These are phyloP conservation scores for Boletus rex-veris DNA, from an alignment of 768 basidiomycete genomes.

Conservation along the genomic window DNA sequence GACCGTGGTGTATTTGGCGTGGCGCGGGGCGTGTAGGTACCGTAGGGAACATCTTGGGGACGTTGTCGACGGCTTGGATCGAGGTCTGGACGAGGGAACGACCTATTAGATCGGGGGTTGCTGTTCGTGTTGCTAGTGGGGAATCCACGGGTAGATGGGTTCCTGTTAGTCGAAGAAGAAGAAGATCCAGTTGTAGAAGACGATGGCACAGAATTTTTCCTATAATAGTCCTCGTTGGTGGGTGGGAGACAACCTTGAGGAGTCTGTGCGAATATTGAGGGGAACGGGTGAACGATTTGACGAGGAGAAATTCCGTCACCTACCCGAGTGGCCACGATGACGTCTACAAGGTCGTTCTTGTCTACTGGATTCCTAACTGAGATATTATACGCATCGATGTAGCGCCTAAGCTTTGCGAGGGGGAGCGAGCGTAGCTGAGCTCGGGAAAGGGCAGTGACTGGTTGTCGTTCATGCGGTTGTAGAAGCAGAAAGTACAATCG, in stretches of 20 bases:
- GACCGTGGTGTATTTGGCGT: slow-evolving; percentile 11
- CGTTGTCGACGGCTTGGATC: slow-evolving; percentile 42
- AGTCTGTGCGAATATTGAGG: slow-evolving; percentile 34
- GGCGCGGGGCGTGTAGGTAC: slow-evolving; percentile 16
- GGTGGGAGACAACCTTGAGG: slow-evolving; percentile 59
- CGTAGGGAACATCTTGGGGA: slow-evolving; percentile 13
- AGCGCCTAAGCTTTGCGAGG: slow-evolving; percentile 62
- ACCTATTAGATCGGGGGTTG: slow-evolving; percentile 26
- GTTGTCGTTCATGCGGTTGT: neutral
- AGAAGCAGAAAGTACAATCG: neutral
- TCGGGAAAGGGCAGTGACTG: slow-evolving; percentile 70
- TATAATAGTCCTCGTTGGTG: slow-evolving; percentile 53
- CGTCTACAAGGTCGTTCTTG: slow-evolving; percentile 76
- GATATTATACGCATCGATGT: slow-evolving; percentile 69
- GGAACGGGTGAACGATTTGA: neutral
- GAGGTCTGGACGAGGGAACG: slow-evolving; percentile 64
- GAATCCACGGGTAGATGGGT: slow-evolving; percentile 9
- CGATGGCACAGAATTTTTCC: slow-evolving; percentile 28
- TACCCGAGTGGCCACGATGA: slow-evolving; percentile 50
- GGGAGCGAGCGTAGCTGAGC: slow-evolving; percentile 53
- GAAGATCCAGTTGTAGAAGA: slow-evolving; percentile 6
- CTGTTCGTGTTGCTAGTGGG: slow-evolving; percentile 3
- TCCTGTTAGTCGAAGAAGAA: slow-evolving; percentile 18
- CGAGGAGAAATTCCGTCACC: slow-evolving; percentile 18
- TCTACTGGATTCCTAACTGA: slow-evolving; percentile 60